Base-by-base conservation (phyloP, 495 filamentous ascomycete species). In the Penicillium egyptiacum region DNA sequence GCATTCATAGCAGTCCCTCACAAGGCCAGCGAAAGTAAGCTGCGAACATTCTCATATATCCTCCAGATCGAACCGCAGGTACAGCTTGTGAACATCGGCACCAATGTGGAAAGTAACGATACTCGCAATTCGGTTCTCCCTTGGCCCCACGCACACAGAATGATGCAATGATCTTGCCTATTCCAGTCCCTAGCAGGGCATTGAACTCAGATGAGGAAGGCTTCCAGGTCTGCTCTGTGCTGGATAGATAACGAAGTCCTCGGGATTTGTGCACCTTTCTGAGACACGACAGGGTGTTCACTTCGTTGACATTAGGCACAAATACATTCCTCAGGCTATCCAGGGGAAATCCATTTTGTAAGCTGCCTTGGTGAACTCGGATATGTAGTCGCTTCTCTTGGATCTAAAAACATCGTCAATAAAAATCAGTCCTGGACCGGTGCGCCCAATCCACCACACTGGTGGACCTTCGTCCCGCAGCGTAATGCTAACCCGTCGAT, bases 391-490 rank as follows among this genome's bases (percentile, higher is more conserved):
- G 17, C 37, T 31, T 30, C 22, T 42, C 12, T 41, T 53, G 17
- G 50, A 53, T n/a, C 39, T 40, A 16, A 42, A 53, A 9, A 52
- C 28, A 42, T 52, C 37, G n/a, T 52, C 50, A 40, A 52, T 28
- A 11, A 52, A 28, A 19, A 40, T 22, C 37, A 52, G 25, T 1
- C 50, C 50, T 4, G 50, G 50, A 3, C 35, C 50, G 19, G 23
- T 42, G 11, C 37, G 23, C 4, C 50, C 50, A 41, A 49, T 49
- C 26, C 26, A 49, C 46, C 46, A 49, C 5, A 26, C 30, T 35
- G 46, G 46, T 12, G 46, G 65, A 16, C 80, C 75, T 14, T 85
- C 60, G 9, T 86, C 87, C 14, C 70, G 73, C 4, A 70, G 66
- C 19, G 61, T 63, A 51, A 11, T 43, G 22, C 26, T 16, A 10